Base-by-base conservation (phyloP, 345 rosid genomes). In the Aquilaria sinensis region DNA sequence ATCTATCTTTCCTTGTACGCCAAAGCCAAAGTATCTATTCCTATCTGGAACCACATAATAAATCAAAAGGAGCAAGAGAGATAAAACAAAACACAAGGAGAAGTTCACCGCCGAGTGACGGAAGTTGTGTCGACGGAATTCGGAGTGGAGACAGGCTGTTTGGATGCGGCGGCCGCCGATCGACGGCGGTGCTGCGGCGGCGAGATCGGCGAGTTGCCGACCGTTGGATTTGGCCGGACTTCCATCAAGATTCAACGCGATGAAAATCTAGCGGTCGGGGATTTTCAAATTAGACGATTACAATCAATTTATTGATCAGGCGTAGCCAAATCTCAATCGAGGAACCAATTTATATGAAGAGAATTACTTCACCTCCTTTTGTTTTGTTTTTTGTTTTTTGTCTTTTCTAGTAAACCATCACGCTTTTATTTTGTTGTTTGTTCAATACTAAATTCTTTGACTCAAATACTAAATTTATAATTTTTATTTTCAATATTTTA, bases 21-120 rank as follows among this genome's bases (percentile, higher is more conserved):
- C 23, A 23, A 23, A 23, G 23, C 23, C 23, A 23, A 23, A 23
- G 23, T 23, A 23, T 23, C 23, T 23, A 23, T 23, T 23, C 23
- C 23, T 23, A 23, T 23, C 23, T 23, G 51, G 34, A 60, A 61
- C 41, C 64, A 63, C 59, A 34, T 23, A 23, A 23, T 23, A 23
- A 23, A 23, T 23, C 31, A 30, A n/a, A 56, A 47, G 64, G 15
- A 41, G 10, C 6, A 56, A 30, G 47, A 60, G 13, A 57, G 33
- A 29, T 45, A 43, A 29, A 32, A 13, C 23, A 23, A 23, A 23
- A 23, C 23, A 23, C 23, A 23, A 23, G 41, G 10, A 30, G 55
- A 16, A 0, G 47, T 15, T 62, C 8, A 76, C 89, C 89, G 77
- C 60, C 79, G 82, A 51, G 86, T 58, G 63, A 84, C 89, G 50